Conservation (phyloP, 306 rosid species). For the Cucurbita moschata region DNA sequence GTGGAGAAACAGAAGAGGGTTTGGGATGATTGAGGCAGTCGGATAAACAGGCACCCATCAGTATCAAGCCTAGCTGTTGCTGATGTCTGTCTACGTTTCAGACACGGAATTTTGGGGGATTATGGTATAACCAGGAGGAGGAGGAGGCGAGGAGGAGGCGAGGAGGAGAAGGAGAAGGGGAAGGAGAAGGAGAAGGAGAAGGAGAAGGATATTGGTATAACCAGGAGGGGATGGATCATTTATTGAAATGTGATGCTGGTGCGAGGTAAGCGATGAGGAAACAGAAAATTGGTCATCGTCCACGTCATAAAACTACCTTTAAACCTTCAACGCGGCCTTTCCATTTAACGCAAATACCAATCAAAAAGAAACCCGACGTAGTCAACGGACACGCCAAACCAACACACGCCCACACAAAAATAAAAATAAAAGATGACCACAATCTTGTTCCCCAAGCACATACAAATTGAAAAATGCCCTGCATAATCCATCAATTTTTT, state of each 20-base stretch:
- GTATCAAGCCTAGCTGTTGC: background rate
- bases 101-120: too few relatives aligned
- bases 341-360: background rate
- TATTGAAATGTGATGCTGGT: too few relatives aligned
- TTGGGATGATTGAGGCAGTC: too few relatives aligned
- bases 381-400: background rate
- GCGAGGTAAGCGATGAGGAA: conserved; percentile 1
- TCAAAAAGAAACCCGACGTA: background rate
- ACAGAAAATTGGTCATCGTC: background rate
- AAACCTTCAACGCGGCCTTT: background rate
- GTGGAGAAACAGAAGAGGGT: background rate
- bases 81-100: too few relatives aligned
- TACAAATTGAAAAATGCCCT: too few relatives aligned
- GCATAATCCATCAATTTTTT: too few relatives aligned
- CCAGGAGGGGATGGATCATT: background rate
- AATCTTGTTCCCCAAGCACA: too few relatives aligned
- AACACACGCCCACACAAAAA: background rate
- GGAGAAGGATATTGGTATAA: too few relatives aligned
- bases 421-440: too few relatives aligned
- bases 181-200: too few relatives aligned
- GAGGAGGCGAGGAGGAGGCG: background rate
- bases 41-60: conserved; percentile 28
- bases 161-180: too few relatives aligned
- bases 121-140: too few relatives aligned
- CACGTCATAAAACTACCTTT: background rate